These are phyloP conservation scores for Poterioochromonas sp. DNA, from an alignment of 352 stramenopile species.

Conservation along the genomic window DNA sequence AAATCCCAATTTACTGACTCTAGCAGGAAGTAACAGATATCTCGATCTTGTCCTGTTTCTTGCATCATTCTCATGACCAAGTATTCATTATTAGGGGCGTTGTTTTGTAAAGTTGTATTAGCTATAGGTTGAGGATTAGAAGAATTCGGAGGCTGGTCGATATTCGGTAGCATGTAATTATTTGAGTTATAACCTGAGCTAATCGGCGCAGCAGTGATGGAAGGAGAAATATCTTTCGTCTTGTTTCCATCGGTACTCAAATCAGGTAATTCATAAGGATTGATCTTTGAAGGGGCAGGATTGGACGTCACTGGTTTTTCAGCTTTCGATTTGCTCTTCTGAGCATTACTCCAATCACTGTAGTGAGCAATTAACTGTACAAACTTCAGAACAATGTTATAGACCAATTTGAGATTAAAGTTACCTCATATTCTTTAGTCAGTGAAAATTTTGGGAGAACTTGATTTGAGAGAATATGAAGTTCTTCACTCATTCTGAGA, in stretches of 20 bases:
- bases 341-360: neutral
- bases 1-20: slow-evolving; percentile 5
- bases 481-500: neutral
- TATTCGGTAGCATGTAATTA: neutral
- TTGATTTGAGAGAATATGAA: neutral
- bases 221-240: neutral
- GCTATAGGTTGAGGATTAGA: neutral
- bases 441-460: neutral
- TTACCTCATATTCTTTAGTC: neutral
- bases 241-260: neutral
- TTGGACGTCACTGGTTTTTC: neutral
- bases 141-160: neutral
- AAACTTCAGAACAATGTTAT: neutral
- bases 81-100: neutral
- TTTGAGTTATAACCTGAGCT: neutral
- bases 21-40: neutral
- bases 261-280: neutral
- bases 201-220: neutral
- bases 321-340: neutral
- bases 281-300: neutral
- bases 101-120: neutral
- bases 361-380: neutral
- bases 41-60: neutral
- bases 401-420: neutral
- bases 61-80: neutral